phyloP scores from a whole-genome alignment of 768 basidiomycete species.

The Russula compacta region DNA sequence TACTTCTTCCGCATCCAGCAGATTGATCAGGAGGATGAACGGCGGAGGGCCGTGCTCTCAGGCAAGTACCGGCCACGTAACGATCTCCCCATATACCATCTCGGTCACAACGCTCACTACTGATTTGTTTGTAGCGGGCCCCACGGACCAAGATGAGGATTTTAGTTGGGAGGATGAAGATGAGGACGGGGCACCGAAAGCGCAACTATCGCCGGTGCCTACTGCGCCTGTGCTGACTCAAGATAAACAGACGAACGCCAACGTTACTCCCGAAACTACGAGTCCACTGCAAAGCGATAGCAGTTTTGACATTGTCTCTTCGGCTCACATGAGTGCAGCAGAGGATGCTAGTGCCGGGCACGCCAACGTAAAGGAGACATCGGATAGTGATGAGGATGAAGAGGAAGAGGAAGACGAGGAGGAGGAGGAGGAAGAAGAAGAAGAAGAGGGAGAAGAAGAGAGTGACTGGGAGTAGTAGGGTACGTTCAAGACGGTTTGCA shows the following conservation, averaged over 20 bases:
- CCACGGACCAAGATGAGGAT: constrained; percentile 68
- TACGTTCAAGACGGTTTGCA: neutral
- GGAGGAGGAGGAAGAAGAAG: constrained; percentile 13
- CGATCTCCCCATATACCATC: neutral
- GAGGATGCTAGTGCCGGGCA: neutral
- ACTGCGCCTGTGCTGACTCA: neutral
- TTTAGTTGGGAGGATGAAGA: constrained; percentile 92
- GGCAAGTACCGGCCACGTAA: constrained; percentile 35
- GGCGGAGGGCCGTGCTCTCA: constrained; percentile 67
- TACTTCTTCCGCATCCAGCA: constrained; percentile 87
- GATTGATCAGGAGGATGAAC: constrained; percentile 68
- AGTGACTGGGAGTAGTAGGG: constrained; percentile 25
- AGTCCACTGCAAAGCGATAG: constrained; percentile 29
- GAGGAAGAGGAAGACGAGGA: neutral
- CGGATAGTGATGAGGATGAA: constrained; percentile 10
- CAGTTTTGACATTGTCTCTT: constrained; percentile 32
- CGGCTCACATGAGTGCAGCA: constrained; percentile 24
- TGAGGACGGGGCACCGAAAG: constrained; percentile 40
- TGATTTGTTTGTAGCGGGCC: constrained; percentile 29
- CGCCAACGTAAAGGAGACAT: neutral
- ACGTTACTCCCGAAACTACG: constrained; percentile 18
- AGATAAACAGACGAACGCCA: constrained; percentile 5
- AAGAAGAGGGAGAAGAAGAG: constrained; percentile 10
- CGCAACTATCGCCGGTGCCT: neutral
- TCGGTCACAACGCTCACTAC: neutral